Base-by-base conservation (phyloP, 306 rosid species). In the Dryas octopetala region DNA sequence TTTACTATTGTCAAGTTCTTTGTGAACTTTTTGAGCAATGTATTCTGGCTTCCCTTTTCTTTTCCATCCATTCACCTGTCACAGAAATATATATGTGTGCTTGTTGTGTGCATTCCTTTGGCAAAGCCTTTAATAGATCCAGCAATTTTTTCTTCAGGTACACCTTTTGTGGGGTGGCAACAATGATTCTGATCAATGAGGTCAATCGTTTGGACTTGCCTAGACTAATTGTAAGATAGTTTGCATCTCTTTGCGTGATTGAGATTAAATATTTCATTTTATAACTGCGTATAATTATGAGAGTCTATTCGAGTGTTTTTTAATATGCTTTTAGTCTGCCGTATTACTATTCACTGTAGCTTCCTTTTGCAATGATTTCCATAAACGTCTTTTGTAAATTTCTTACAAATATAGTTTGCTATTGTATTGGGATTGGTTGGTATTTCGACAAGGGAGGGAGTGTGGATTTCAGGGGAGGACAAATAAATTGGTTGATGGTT, bases 131-230 rank as follows among this genome's bases (percentile, higher is more conserved):
- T 88, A 45, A 8, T 71, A 62, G 14, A 55, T 67, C 70, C 65
- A 70, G 63, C 50, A 47, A 12, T 66, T 68, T 73, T 52, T 78
- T 79, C 75, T 66, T 80, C 75, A 94, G 97, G 88, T 94, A 94
- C 80, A 88, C 98, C 77, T 94, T 83, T 74, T 94, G 97, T 76
- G 98, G 98, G 59, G 83, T 94, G 63, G 98, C 98, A 80, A 60
- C 96, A 41, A 87, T 94, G 98, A 85, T 94, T 87, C 83, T 94
- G 83, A 91, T 94, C 73, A 83, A 87, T 73, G 95, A 91, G 84
- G 93, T 81, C 71, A 80, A 89, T 84, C 95, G 89, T 78, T 84
- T 94, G 91, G 96, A 94, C 82, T 88, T 91, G 83, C 79, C 87
- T 62, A 84, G 85, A 47, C 79, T 94, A 84, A 68, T 82, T 80